Evolutionary conservation across 2,329 filamentous ascomycete genomes (phyloP).

Genomic region (Sarocladium oryzae): DNA sequence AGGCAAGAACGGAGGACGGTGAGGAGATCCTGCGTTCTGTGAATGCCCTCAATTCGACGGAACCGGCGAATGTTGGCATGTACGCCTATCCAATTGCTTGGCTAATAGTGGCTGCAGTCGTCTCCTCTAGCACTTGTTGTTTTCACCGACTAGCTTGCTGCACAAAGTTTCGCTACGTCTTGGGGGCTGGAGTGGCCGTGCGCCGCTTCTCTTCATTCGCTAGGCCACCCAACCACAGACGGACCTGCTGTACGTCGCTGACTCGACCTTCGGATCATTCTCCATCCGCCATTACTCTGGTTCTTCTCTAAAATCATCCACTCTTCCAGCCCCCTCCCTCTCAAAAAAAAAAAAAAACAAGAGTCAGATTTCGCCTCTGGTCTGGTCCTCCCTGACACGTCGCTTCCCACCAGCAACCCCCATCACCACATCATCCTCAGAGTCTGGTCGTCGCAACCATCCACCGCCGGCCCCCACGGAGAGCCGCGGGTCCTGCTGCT

Average conservation of each 20-base stretch:
- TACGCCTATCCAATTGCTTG: no score
- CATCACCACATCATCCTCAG: neutral
- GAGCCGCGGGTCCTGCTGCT: neutral
- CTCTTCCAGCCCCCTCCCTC: neutral
- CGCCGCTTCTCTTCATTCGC: neutral
- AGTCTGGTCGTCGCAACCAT: neutral
- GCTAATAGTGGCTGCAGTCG: neutral
- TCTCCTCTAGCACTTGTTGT: neutral
- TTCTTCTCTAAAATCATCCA: conserved; percentile 3
- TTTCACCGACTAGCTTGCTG: neutral
- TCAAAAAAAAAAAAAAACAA: no score
- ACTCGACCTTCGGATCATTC: neutral
- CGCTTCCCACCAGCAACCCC: neutral
- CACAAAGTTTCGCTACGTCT: conserved; percentile 4
- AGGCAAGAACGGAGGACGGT: neutral
- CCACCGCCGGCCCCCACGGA: neutral
- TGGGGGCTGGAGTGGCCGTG: neutral
- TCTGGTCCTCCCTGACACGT: conserved; percentile 5
- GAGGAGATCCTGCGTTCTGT: neutral
- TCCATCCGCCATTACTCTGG: conserved; percentile 8
- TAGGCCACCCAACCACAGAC: neutral
- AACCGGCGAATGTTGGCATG: conserved; percentile 3
- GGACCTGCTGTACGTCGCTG: conserved; percentile 2
- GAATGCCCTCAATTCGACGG: neutral
- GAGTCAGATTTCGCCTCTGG: conserved; percentile 1